A percentile compares a stretch with the other conserved stretches of the same genome.
phyloP scores from a whole-genome alignment of 345 rosid species.

The Psidium guajava region DNA sequence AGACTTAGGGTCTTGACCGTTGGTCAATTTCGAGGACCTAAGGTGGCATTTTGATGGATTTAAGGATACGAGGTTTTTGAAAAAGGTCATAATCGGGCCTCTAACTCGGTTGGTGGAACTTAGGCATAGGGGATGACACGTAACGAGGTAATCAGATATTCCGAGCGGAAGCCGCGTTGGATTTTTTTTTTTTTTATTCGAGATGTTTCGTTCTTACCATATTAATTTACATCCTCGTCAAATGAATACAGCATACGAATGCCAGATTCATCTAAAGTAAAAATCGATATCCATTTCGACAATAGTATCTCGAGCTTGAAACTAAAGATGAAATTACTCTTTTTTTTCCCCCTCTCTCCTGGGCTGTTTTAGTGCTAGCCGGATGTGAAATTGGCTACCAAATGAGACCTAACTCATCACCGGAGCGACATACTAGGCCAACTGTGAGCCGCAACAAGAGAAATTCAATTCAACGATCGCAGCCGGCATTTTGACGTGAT shows the following conservation, averaged over 20 bases:
- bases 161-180: neutral
- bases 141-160: neutral
- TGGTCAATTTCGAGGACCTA: neutral
- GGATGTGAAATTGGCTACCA: neutral
- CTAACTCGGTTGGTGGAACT: neutral
- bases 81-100: neutral
- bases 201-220: neutral
- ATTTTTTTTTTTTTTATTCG: neutral
- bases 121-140: rapidly evolving
- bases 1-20: neutral
- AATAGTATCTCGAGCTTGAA: neutral
- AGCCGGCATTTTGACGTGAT: neutral
- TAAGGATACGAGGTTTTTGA: neutral
- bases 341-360: too few species aligned
- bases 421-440: neutral
- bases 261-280: neutral
- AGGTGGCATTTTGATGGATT: neutral
- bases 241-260: neutral
- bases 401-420: neutral
- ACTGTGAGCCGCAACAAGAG: neutral
- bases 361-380: too few species aligned
- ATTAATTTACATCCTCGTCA: neutral
- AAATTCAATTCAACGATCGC: neutral
- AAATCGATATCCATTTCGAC: neutral
- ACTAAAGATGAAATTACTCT: neutral